These are phyloP conservation scores for Hyparrhenia diplandra DNA, from an alignment of 176 grass and related monocot genomes.

Conservation along the genomic window DNA sequence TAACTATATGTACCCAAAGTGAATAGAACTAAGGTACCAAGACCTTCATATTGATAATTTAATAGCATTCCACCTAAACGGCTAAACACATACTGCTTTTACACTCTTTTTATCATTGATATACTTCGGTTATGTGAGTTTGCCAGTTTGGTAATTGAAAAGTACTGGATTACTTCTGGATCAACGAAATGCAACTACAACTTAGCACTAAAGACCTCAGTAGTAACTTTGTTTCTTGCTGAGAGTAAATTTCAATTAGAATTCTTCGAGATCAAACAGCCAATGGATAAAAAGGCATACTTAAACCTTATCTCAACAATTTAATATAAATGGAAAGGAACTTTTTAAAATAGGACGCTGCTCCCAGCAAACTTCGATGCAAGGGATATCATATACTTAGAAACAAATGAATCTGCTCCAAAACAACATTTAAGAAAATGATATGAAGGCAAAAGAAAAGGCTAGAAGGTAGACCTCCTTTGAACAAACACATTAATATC, in stretches of 20 bases:
- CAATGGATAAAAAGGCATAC: not conserved
- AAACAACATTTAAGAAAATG: not conserved
- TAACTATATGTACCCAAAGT: not conserved
- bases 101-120: not conserved
- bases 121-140: slow-evolving; percentile 1
- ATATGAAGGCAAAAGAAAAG: not conserved
- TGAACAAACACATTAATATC: slow-evolving; percentile 90
- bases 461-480: slow-evolving; percentile 54
- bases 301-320: not conserved
- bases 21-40: not conserved
- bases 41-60: not conserved
- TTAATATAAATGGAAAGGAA: not conserved
- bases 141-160: slow-evolving; percentile 19
- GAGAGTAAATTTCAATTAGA: slow-evolving; percentile 13
- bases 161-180: not conserved
- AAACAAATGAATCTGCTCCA: not conserved
- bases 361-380: not conserved
- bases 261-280: not conserved
- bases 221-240: slow-evolving; percentile 17
- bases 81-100: not conserved
- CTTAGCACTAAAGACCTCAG: not conserved
- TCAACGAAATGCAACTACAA: not conserved
- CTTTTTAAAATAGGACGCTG: slow-evolving; percentile 8
- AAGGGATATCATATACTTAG: not conserved
- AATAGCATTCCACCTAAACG: slow-evolving; percentile 8